These are phyloP conservation scores for Glutinoglossum americanum DNA, from an alignment of 495 filamentous ascomycete species.

Conservation along the genomic window DNA sequence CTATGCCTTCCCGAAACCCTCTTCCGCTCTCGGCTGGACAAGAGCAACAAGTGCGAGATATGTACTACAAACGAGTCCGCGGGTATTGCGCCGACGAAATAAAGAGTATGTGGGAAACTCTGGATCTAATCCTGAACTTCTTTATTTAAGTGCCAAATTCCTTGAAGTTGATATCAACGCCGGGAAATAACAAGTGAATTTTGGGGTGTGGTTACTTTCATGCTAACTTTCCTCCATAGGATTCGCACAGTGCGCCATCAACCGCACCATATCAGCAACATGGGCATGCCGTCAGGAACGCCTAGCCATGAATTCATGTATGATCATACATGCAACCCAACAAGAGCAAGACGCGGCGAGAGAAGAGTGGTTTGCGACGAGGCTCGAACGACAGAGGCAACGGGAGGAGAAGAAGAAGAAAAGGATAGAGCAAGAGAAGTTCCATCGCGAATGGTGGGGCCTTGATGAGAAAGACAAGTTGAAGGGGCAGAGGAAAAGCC, in stretches of 20 bases:
- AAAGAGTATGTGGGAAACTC: constrained; percentile 34
- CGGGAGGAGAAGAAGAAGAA: constrained; percentile 81
- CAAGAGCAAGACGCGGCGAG: constrained; percentile 72
- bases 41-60: constrained; percentile 71
- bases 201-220: not conserved
- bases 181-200: no score
- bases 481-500: not conserved
- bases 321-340: constrained; percentile 64
- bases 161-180: no score
- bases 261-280: constrained; percentile 63
- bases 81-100: constrained; percentile 64
- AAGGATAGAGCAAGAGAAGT: constrained; percentile 36
- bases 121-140: not conserved
- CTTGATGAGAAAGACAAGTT: constrained; percentile 8
- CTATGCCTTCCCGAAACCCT: constrained; percentile 54
- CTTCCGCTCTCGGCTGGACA: constrained; percentile 81
- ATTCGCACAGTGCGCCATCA: constrained; percentile 73
- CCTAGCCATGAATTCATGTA: constrained; percentile 79
- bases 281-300: constrained; percentile 65
- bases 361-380: constrained; percentile 75
- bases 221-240: constrained; percentile 23
- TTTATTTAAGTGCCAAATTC: not conserved
- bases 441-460: constrained; percentile 38
- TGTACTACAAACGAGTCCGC: constrained; percentile 77
- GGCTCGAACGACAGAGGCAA: constrained; percentile 32